Percentiles rank a stretch among this genome's conserved stretches.
phyloP scores from a whole-genome alignment of 2,329 filamentous ascomycete genomes.

The Exophiala oligosperma region DNA sequence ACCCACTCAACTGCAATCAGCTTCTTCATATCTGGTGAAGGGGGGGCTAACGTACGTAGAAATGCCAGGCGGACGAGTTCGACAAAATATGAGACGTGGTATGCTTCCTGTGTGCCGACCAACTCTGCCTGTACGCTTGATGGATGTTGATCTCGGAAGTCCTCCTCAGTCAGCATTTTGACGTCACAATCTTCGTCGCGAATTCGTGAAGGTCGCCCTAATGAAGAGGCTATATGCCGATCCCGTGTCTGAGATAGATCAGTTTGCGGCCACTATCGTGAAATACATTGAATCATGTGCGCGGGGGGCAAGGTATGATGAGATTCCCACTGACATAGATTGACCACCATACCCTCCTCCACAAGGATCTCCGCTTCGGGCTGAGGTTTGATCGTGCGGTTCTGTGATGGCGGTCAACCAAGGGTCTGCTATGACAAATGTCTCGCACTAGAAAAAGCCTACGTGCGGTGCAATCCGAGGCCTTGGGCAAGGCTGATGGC shows the following conservation, averaged over 20 bases:
- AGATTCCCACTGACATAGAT: conserved; percentile 16
- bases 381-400: conserved; percentile 19
- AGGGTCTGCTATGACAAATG: background rate
- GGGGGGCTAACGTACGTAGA: conserved; percentile 1
- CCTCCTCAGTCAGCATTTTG: conserved; percentile 19
- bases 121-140: too few species aligned
- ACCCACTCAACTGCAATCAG: conserved; percentile 3
- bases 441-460: background rate
- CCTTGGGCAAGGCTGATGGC: conserved; percentile 31
- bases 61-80: conserved; percentile 1
- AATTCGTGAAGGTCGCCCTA: conserved; percentile 30
- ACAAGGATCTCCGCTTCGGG: conserved; percentile 19
- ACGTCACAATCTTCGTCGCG: conserved; percentile 30
- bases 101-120: background rate
- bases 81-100: background rate
- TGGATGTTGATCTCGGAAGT: conserved; percentile 14
- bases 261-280: conserved; percentile 6
- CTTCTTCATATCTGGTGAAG: conserved; percentile 1
- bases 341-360: conserved; percentile 30
- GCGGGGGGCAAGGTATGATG: background rate
- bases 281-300: conserved; percentile 1
- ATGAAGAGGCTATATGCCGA: conserved; percentile 27
- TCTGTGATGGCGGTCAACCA: conserved; percentile 9
- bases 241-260: conserved; percentile 17
- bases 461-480: conserved; percentile 32